Conservation (phyloP, 2,329 filamentous ascomycete genomes). For the Cryphonectria parasitica region DNA sequence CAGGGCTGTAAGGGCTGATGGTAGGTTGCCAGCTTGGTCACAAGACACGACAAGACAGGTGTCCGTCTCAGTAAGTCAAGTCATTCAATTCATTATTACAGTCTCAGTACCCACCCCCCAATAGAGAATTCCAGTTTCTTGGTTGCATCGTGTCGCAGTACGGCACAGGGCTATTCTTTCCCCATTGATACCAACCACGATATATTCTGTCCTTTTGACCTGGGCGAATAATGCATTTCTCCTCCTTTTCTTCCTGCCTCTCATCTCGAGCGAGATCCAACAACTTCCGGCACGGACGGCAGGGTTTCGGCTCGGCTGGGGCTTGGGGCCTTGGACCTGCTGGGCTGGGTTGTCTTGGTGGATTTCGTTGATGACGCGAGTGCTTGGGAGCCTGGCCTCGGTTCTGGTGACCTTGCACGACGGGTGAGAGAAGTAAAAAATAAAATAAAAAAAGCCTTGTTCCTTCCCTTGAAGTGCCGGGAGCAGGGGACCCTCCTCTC, state of each 20-base stretch:
- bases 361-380: slow-evolving; percentile 12
- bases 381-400: slow-evolving; percentile 13
- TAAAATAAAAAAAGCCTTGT: neutral
- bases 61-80: neutral
- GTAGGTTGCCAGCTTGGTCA: neutral
- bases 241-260: neutral
- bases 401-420: neutral
- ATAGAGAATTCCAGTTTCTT: neutral
- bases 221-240: no score
- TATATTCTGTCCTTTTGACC: no score
- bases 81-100: neutral
- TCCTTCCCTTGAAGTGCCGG: slow-evolving; percentile 7
- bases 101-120: neutral
- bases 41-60: neutral
- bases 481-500: neutral
- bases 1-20: neutral
- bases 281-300: neutral
- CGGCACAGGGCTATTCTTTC: neutral
- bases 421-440: neutral
- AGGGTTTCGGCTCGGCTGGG: neutral
- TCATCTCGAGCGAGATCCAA: neutral
- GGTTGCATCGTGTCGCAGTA: slow-evolving; percentile 3
- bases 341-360: neutral
- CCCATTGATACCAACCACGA: neutral
- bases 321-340: neutral